Base-by-base conservation (phyloP, 2,329 filamentous ascomycete genomes). In the Dothiorella sarmentorum region DNA sequence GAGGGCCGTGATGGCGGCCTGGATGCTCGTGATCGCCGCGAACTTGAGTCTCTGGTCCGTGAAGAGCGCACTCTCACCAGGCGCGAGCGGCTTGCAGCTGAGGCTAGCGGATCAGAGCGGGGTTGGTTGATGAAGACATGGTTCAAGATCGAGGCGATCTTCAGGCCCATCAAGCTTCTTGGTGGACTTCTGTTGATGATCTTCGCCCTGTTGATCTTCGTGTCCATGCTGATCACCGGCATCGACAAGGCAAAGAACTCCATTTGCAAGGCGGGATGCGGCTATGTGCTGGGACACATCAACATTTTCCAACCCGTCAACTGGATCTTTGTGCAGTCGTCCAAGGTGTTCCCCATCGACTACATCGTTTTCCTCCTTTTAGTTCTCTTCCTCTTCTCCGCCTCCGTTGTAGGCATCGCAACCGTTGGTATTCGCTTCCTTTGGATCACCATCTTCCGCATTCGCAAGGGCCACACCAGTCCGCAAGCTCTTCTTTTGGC, bases 231-330 rank as follows among this genome's bases (percentile, higher is more conserved):
- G 65, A 89, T 97, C 70, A 97, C 93, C 0, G 89, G 86, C 64
- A 91, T 97, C 68, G 94, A 99, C 82, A 97, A 97, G 78, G 90
- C 91, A 33, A 92, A 89, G 73, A 97, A 97, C 77, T 97, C 92
- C 3, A 78, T 95, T 62, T 99, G 94, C 82, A 93, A 94, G 72
- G 80, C 86, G 60, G 86, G 85, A 66, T 99, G 94, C 71, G 94
- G 94, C 62, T 99, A 97, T 75, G 89, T 97, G 51, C 82, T 99
- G 4, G 91, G 87, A 42, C 81, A 87, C 69, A 89, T 95, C 72
- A 91, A 95, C 71, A 86, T 97, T 65, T 96, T 97, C 79, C 94
- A 99, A 71, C 94, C 94, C 1, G 80, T 97, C 69, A 97, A 99
- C 76, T 96, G 88, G 83, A 79, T 96, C 59, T 85, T 96, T 61